Base-by-base conservation (phyloP, 2,329 filamentous ascomycete species). In the Claviceps africana region DNA sequence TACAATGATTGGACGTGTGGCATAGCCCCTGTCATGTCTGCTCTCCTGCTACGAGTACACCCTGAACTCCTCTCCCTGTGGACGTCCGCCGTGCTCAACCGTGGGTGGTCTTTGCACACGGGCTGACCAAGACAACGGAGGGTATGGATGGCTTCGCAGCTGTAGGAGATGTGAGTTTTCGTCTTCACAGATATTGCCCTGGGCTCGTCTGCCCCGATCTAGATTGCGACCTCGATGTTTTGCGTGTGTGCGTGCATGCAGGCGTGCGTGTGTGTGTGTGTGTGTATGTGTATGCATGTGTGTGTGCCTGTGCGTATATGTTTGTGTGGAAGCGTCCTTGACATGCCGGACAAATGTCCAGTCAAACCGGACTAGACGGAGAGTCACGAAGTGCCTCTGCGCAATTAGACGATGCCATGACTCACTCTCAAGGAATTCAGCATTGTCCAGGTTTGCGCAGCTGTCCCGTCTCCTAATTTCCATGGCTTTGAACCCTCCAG, bases 1-100 rank as follows among this genome's bases (percentile, higher is more conserved):
- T 51, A 46, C 47, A 17, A 54, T 62, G 54, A 63, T 64, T 63
- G 61, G 62, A 31, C 39, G 9, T 40, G 31, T 28, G 30, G 25
- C 39, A 21, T n/a, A 15, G 25, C 17, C 22, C 22, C 22, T 3
- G 9, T 31, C 17, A 10, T 42, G 17, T 28, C 54, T 21, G 31
- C 31, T 33, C 31, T 33, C 31, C 10, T 7, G 33, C 33, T 37
- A 37, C 15, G 33, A 37, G 3, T 37, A 37, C 33, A 17, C 33
- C 33, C 31, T 7, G 15, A n/a, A n/a, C 15, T 52, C 11, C 4
- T 33, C n/a, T 31, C 28, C n/a, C 28, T 37, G 15, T 37, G 10
- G 10, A 13, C 13, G 35, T 40, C 17, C 33, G 33, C 33, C 33
- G 17, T 37, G 4, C 15, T 17, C 4, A 37, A 37, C 33, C n/a